Evolutionary conservation across 495 filamentous ascomycete species (phyloP).

Genomic region (Xylaria telfairii): DNA sequence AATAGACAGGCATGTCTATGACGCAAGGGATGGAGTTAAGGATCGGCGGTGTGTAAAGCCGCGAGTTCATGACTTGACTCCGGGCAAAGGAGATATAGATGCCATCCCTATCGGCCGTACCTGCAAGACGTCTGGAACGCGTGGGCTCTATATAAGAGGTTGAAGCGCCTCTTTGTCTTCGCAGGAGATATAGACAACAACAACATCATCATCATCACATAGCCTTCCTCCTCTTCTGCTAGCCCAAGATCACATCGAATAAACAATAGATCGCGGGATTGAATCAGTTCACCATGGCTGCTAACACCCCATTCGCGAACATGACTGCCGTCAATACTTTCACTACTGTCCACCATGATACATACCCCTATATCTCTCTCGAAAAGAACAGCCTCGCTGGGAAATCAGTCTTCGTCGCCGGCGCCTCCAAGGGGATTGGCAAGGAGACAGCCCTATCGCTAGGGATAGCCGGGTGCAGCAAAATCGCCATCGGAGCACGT

Average conservation of each 20-base stretch:
- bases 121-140: neutral
- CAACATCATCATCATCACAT: neutral
- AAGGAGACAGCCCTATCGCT: constrained; percentile 55
- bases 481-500: constrained; percentile 51
- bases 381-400: constrained; percentile 50
- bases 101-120: no score
- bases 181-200: neutral
- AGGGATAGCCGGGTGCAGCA: constrained; percentile 48
- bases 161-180: neutral
- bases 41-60: neutral
- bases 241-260: neutral
- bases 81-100: neutral
- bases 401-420: constrained; percentile 62
- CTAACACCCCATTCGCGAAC: constrained; percentile 20
- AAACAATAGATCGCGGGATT: neutral
- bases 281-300: constrained; percentile 25
- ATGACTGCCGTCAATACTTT: constrained; percentile 23
- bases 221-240: neutral
- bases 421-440: constrained; percentile 63
- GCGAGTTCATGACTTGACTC: neutral
- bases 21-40: constrained; percentile 15
- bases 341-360: constrained; percentile 40
- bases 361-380: constrained; percentile 46
- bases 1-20: neutral
- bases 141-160: neutral